These are phyloP conservation scores for Populus nigra DNA, from an alignment of 345 rosid genomes.

Conservation along the genomic window DNA sequence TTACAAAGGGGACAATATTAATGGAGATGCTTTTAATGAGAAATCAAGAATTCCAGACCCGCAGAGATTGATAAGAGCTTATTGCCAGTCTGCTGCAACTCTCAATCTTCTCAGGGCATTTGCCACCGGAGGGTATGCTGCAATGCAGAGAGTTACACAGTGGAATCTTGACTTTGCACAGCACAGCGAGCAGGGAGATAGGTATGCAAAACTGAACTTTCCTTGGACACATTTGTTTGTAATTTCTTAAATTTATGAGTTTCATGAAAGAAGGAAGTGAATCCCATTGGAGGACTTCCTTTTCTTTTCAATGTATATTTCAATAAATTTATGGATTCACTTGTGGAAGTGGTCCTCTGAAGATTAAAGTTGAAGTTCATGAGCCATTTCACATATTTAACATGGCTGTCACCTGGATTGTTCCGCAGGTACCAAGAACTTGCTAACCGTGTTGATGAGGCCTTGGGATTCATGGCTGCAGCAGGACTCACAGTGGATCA, in stretches of 20 bases:
- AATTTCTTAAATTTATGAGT: not conserved
- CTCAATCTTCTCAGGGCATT: conserved; percentile 34
- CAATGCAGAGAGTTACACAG: conserved; percentile 31
- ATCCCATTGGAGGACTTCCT: not conserved
- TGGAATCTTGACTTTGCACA: conserved; percentile 33
- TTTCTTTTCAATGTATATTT: not conserved
- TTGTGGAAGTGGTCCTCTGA: not conserved
- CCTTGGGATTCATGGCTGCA: conserved; percentile 31
- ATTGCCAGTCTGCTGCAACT: conserved; percentile 29
- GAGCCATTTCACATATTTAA: not conserved
- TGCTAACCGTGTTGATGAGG: conserved; percentile 25
- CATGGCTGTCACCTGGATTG: not conserved
- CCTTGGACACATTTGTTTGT: not conserved
- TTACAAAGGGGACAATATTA: conserved; percentile 30
- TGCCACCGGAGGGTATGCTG: conserved; percentile 34
- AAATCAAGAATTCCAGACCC: conserved; percentile 30
- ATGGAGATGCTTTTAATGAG: conserved; percentile 26
- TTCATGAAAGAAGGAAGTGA: not conserved
- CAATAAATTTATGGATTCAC: not conserved
- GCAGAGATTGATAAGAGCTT: conserved; percentile 30
- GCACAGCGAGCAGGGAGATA: conserved; percentile 33
- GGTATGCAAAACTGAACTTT: conserved; percentile 11
- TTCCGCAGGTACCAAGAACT: conserved; percentile 24
- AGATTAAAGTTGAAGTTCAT: not conserved
- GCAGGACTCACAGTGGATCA: conserved; percentile 32